Evolutionary conservation across 176 grass and related monocot genomes (phyloP).

Genomic region (Elaeis guineensis): DNA sequence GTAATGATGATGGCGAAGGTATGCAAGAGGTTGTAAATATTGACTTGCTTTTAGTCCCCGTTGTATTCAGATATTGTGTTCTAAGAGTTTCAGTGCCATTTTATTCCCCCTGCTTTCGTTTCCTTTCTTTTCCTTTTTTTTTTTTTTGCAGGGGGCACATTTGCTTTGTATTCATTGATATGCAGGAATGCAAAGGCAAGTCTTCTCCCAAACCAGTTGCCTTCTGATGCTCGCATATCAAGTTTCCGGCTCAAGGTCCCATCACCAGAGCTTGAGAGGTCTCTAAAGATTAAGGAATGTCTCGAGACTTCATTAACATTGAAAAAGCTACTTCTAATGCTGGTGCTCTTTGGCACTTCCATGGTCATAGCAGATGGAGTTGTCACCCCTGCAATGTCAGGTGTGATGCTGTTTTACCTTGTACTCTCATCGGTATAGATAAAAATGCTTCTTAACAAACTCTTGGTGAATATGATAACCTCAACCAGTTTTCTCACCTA

Average conservation of each 20-base stretch:
- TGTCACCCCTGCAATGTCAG: slow-evolving; percentile 92
- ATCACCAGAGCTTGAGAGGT: slow-evolving; percentile 90
- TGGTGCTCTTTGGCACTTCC: slow-evolving; percentile 91
- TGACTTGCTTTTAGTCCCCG: no score
- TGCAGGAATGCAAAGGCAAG: slow-evolving; percentile 91
- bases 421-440: slow-evolving; percentile 21
- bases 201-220: slow-evolving; percentile 81
- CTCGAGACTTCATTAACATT: slow-evolving; percentile 79
- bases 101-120: slow-evolving; percentile 6
- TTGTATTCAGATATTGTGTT: no score
- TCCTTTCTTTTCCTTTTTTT: not conserved
- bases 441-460: not conserved
- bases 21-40: slow-evolving; percentile 9
- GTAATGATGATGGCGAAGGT: slow-evolving; percentile 98
- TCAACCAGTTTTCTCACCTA: no score
- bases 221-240: slow-evolving; percentile 86
- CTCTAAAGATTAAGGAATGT: slow-evolving; percentile 80
- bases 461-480: no score
- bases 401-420: slow-evolving; percentile 42
- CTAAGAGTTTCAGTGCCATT: no score
- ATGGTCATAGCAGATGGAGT: slow-evolving; percentile 95
- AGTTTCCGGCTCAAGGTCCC: slow-evolving; percentile 92
- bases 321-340: slow-evolving; percentile 86
- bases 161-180: slow-evolving; percentile 97
- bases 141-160: slow-evolving; percentile 77